These are phyloP conservation scores for Colletotrichum salicis DNA, from an alignment of 2,329 filamentous ascomycete species.

Conservation along the genomic window DNA sequence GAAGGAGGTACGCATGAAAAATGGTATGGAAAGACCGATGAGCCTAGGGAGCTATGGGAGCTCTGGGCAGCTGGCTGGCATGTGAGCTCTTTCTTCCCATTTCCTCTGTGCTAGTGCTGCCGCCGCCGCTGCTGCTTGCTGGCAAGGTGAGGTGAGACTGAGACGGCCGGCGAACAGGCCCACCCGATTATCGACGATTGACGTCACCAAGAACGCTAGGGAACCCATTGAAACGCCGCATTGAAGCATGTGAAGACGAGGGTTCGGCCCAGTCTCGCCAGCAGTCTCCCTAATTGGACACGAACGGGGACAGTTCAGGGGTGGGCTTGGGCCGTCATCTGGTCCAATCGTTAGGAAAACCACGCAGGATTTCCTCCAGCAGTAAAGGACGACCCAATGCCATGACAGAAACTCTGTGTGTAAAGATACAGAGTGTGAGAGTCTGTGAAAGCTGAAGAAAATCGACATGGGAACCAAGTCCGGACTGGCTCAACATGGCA, in stretches of 20 bases:
- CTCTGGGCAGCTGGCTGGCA: constrained; percentile 28
- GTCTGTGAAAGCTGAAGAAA: not conserved
- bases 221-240: constrained; percentile 25
- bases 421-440: not conserved
- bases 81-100: constrained; percentile 10
- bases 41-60: constrained; percentile 30
- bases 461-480: not conserved
- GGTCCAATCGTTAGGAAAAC: not conserved
- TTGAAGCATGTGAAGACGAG: constrained; percentile 32
- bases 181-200: constrained; percentile 16
- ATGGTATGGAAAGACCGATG: not conserved
- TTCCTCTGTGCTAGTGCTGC: not conserved
- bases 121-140: not conserved
- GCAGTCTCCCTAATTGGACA: not conserved
- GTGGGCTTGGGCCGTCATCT: not conserved
- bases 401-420: not conserved
- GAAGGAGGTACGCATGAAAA: not conserved
- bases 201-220: constrained; percentile 33
- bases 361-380: not conserved
- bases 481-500: not conserved
- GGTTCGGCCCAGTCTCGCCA: not conserved
- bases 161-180: constrained; percentile 26
- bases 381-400: not conserved
- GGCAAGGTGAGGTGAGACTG: not conserved
- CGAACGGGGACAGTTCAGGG: not conserved